These are phyloP conservation scores for Capronia epimyces DNA, from an alignment of 2,329 filamentous ascomycete genomes.

Conservation along the genomic window DNA sequence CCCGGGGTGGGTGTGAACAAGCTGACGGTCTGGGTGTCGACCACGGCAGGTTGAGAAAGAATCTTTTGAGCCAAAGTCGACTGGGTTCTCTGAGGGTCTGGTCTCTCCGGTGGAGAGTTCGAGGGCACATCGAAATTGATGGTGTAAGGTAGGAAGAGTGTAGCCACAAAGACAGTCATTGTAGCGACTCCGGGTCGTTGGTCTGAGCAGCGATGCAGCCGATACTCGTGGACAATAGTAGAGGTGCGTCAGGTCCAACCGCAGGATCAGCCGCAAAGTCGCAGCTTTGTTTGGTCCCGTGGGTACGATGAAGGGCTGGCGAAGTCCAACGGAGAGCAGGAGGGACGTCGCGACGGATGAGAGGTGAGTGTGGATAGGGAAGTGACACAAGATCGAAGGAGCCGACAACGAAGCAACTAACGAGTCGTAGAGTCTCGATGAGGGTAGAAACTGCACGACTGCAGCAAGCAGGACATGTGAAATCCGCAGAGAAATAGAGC, in stretches of 20 bases:
- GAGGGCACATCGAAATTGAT: constrained; percentile 67
- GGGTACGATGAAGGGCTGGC: too few species aligned
- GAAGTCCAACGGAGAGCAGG: background rate
- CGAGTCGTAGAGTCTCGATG: too few species aligned
- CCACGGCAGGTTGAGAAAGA: constrained; percentile 2
- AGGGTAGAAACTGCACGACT: too few species aligned
- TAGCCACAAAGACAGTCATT: constrained; percentile 58
- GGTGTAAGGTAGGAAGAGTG: constrained; percentile 81
- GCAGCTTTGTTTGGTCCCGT: too few species aligned
- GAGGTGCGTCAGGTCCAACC: background rate
- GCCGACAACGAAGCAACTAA: background rate
- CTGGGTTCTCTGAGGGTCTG: constrained; percentile 1
- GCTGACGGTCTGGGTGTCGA: constrained; percentile 13
- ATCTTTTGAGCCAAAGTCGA: background rate
- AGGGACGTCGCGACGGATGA: background rate
- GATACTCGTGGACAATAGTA: background rate
- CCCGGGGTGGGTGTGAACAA: constrained; percentile 15
- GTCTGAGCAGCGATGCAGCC: background rate
- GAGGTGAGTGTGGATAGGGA: background rate
- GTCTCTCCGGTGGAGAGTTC: constrained; percentile 3
- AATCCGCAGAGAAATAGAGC: background rate
- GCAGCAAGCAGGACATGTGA: background rate
- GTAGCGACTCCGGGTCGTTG: constrained; percentile 1
- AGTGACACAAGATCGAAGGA: background rate
- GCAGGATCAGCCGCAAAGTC: too few species aligned